These are phyloP conservation scores for Pythium grandisporangium DNA, from an alignment of 352 stramenopile species.

Conservation along the genomic window DNA sequence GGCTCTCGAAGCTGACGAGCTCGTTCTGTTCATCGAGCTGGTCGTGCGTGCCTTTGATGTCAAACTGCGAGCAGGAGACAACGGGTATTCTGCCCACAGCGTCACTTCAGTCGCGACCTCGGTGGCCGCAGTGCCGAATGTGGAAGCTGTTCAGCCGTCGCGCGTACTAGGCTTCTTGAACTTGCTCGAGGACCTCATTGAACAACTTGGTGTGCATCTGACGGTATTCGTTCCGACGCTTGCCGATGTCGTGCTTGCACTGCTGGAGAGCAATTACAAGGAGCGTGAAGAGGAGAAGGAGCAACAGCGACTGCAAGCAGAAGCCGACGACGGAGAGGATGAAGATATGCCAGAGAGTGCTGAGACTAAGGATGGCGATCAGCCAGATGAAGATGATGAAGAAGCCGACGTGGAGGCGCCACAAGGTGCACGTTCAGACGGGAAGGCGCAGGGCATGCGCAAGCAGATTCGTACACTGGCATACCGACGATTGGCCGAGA, in stretches of 20 bases:
- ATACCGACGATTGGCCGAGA: conserved; percentile 59
- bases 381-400: conserved; percentile 9
- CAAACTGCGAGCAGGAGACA: conserved; percentile 5
- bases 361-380: conserved; percentile 11
- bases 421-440: neutral
- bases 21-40: conserved; percentile 83
- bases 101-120: conserved; percentile 2
- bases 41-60: conserved; percentile 85
- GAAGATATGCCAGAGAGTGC: conserved; percentile 13
- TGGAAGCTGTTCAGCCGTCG: conserved; percentile 57
- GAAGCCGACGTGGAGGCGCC: conserved; percentile 4
- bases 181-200: conserved; percentile 79
- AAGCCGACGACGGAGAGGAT: conserved; percentile 12
- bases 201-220: conserved; percentile 81
- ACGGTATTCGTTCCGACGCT: conserved; percentile 71
- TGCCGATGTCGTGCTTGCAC: conserved; percentile 62
- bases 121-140: too few species aligned
- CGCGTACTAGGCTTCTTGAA: conserved; percentile 88
- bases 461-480: conserved; percentile 78
- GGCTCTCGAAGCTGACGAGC: conserved; percentile 58
- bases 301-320: conserved; percentile 8
- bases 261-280: conserved; percentile 46
- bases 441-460: conserved; percentile 28
- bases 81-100: neutral
- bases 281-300: conserved; percentile 15